Base-by-base conservation (phyloP, 208 protist species). In the Acanthamoeba lenticulata region DNA sequence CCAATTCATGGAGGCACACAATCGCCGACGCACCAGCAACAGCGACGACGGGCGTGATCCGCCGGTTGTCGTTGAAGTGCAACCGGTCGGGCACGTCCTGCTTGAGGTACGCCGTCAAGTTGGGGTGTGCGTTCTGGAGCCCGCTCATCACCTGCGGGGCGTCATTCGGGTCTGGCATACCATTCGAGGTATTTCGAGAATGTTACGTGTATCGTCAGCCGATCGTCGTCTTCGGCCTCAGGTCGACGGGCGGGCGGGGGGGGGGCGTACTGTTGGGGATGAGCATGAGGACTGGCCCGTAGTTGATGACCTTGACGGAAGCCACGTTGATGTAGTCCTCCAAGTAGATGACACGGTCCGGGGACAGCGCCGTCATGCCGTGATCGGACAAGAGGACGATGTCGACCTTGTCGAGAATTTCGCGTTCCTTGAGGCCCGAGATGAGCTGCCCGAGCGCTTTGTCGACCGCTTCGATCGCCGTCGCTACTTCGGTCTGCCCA, bases 311-410 rank as follows among this genome's bases (percentile, higher is more conserved):
- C 5, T 67, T 45, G 21, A 90, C 83, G 52, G 55, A 69, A n/a
- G 45, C 45, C 49, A 24, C 6, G 17, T 90, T 32, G 83, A 90
- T 90, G 55, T 69, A 67, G 52, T 90, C 83, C 24, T 60, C n/a
- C 2, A 79, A n/a, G 24, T 38, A 36, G n/a, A 93, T 79, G 32
- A 93, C 62, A 2, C 88, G 38, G 9, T 72, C 62, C 5, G 38
- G 55, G 24, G 62, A 81, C 9, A 93, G 13, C 15, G 60, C 40
- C 6, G 88, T 93, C 88, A 93, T 93, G 19, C 88, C 88, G 38
- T 93, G 88, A 69, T 93, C 88, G 21, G 88, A 72, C 83, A 90
- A 55, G 27, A 93, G 44, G 40, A 93, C 34, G 60, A 93, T 72
- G 62, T 93, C 88, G 1, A 79, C 55, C 3, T 15, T 15, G 13